These are phyloP conservation scores for Sarocladium kiliense DNA, from an alignment of 2,329 filamentous ascomycete genomes.

Conservation along the genomic window DNA sequence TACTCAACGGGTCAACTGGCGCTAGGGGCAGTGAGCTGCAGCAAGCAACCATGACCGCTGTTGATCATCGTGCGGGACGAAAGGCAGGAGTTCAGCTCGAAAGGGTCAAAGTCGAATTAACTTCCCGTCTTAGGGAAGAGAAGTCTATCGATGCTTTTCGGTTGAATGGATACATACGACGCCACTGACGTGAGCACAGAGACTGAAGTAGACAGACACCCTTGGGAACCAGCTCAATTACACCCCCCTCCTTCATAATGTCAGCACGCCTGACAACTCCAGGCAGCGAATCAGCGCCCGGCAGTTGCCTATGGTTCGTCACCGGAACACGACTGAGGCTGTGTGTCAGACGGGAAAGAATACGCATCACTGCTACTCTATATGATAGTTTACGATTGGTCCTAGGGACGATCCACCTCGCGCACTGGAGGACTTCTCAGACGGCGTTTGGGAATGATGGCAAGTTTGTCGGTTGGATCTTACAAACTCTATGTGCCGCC, in stretches of 20 bases:
- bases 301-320: background rate
- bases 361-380: background rate
- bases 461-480: too few species aligned
- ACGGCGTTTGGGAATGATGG: too few species aligned
- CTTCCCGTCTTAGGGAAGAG: background rate
- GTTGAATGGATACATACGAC: background rate
- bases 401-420: background rate
- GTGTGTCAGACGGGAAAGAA: conserved; percentile 3
- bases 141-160: background rate
- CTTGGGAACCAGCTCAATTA: background rate
- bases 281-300: background rate
- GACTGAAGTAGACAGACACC: background rate
- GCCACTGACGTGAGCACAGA: background rate
- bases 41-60: background rate
- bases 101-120: background rate
- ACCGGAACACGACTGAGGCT: background rate
- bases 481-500: too few species aligned
- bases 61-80: background rate
- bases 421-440: too few species aligned
- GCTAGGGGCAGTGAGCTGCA: background rate
- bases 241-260: background rate
- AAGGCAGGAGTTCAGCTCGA: background rate
- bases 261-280: background rate
- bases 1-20: background rate
- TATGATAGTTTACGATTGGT: background rate